Evolutionary conservation across 2,329 filamentous ascomycete species (phyloP).

Genomic region (Xylaria sp.): DNA sequence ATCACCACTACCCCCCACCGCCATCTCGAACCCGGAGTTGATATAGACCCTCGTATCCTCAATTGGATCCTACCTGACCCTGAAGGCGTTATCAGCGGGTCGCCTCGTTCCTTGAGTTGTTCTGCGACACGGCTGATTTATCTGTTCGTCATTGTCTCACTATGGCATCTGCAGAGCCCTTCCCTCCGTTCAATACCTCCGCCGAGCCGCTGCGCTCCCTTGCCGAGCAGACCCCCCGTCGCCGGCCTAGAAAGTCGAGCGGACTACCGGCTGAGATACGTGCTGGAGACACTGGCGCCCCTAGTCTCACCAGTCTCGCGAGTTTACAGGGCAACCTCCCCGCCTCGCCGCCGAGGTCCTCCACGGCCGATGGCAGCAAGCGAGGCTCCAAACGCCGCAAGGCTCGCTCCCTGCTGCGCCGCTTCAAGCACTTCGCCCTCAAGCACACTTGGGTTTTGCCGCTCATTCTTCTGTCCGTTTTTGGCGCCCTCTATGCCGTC

Average conservation of each 20-base stretch:
- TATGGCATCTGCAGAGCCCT: constrained; percentile 64
- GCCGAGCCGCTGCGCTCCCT: constrained; percentile 59
- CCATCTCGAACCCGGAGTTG: constrained; percentile 4
- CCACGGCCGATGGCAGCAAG: constrained; percentile 50
- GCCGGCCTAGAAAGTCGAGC: constrained; percentile 65
- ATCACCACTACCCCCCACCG: not conserved
- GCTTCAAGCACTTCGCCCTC: constrained; percentile 61
- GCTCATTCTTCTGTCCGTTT: constrained; percentile 70
- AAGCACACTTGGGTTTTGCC: constrained; percentile 74
- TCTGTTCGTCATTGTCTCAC: constrained; percentile 35
- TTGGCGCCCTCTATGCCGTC: constrained; percentile 75
- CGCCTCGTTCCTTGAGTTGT: not conserved
- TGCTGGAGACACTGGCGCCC: constrained; percentile 65
- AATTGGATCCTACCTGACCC: not conserved
- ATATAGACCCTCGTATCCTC: not conserved
- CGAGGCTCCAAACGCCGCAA: constrained; percentile 65
- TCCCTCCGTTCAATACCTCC: constrained; percentile 63
- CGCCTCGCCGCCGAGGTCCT: constrained; percentile 32
- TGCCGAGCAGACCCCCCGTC: constrained; percentile 54
- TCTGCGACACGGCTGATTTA: constrained; percentile 8
- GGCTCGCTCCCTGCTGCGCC: constrained; percentile 63
- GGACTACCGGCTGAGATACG: constrained; percentile 63
- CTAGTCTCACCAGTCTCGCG: constrained; percentile 63
- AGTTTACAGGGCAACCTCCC: constrained; percentile 51
- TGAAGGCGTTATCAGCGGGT: not conserved